Evolutionary conservation across 371 early-diverging fungal genomes (phyloP).

Genomic region (Mucor circinelloides): DNA sequence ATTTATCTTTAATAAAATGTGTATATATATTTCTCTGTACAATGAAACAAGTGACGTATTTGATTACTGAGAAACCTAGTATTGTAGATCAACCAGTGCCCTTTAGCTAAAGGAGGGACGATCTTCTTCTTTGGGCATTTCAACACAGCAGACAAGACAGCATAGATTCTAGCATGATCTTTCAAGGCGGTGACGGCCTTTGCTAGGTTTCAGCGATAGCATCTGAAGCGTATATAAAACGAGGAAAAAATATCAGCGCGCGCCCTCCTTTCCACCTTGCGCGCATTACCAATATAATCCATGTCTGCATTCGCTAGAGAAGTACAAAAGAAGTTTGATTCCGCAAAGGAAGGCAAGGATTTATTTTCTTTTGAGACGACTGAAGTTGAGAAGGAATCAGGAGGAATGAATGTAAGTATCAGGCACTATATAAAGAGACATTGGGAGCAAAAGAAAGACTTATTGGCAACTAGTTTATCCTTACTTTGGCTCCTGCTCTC

Average conservation of each 20-base stretch:
- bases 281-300: not conserved
- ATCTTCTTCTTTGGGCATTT: not conserved
- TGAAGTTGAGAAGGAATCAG: conserved; percentile 10
- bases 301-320: conserved; percentile 14
- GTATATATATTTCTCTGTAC: not conserved
- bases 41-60: not conserved
- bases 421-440: not conserved
- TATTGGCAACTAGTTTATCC: conserved; percentile 9
- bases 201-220: conserved; percentile 3
- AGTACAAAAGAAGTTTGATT: conserved; percentile 31
- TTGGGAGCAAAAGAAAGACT: not conserved
- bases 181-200: not conserved
- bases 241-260: not conserved
- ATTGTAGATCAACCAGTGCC: not conserved
- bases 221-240: not conserved
- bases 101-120: too few relatives aligned
- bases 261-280: not conserved
- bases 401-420: conserved; percentile 33
- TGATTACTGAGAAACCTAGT: not conserved
- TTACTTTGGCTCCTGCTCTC: conserved; percentile 28
- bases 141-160: not conserved
- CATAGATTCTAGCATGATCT: not conserved
- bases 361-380: conserved; percentile 33
- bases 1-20: not conserved
- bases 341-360: conserved; percentile 30